Conservation (phyloP, 768 basidiomycete genomes). For the Cystofilobasidium capitatum region DNA sequence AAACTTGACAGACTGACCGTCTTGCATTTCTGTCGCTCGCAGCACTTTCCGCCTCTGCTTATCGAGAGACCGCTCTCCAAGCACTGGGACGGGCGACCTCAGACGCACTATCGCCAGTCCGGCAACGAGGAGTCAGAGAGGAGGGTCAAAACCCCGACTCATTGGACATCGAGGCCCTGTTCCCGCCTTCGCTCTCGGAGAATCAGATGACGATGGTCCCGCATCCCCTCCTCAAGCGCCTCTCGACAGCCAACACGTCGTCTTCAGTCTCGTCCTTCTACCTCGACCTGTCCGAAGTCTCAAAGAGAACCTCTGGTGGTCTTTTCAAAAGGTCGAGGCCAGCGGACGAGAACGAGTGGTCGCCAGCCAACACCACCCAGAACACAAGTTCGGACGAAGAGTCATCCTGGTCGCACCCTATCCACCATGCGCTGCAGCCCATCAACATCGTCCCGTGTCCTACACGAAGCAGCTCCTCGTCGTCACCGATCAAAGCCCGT, state of each 20-base stretch:
- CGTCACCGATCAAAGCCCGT: too few species aligned
- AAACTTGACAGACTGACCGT: neutral
- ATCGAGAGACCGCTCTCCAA: constrained; percentile 6
- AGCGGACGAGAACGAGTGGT: neutral
- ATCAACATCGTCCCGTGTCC: too few species aligned
- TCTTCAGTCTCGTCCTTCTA: neutral
- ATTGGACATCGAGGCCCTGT: constrained; percentile 10
- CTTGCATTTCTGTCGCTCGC: neutral
- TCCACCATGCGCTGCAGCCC: too few species aligned
- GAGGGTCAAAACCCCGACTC: neutral
- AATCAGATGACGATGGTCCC: too few species aligned
- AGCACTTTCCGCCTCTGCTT: constrained; percentile 6
- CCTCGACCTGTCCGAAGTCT: neutral
- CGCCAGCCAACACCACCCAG: too few species aligned
- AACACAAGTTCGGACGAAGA: too few species aligned
- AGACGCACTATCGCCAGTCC: neutral
- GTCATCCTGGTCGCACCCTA: too few species aligned
- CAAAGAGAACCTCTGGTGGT: neutral
- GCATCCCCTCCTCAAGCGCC: neutral
- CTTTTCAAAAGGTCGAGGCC: neutral
- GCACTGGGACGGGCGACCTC: constrained; percentile 6
- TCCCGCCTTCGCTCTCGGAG: neutral
- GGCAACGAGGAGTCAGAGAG: neutral
- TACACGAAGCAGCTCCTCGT: too few species aligned
- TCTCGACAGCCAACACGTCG: neutral